Base-by-base conservation (phyloP, 208 protist species). In the Kentomonas sorsogonicus region DNA sequence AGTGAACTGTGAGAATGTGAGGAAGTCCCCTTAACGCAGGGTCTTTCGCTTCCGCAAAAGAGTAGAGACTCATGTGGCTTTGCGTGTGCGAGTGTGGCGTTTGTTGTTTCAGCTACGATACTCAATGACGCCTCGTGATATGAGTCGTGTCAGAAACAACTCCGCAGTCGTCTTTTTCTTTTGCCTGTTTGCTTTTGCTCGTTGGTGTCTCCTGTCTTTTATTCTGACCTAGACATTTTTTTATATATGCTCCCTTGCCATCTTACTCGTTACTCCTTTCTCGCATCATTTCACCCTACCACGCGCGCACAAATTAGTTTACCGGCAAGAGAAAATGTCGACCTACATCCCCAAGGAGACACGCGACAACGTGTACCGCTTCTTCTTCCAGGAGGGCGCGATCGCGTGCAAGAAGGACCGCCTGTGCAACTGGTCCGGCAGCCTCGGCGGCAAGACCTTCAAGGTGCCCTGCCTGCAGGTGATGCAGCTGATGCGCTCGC, bases 391-490 rank as follows among this genome's bases (percentile, higher is more conserved):
- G 25, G 86, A 94, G 74, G 82, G 86, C 65, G 86, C 89, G 54
- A 87, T 94, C 59, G 82, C 83, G 53, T 94, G 86, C 83, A 89
- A 94, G 76, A 94, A 94, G 86, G 83, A 94, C 76, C 83, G 73
- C 65, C 74, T 94, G 52, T 80, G 83, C 57, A 90, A 69, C 71
- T 94, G 86, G 86, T 82, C 74, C 31, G 86, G 86, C 46, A 78
- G 66, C 48, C 79, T 90, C 44, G 83, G 83, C 60, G 86, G 78
- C 27, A 94, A 81, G 70, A 54, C 71, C 34, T 89, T 94, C 69
- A 80, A 52, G 3, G 80, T 86, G 18, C 83, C 86, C 56, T 76
- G 73, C 69, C 61, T 91, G 22, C 86, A 94, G 70, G 75, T 94
- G 48, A 91, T 90, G 82, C 83, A 94, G 72, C 74, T 94, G 50